Evolutionary conservation across 176 grass and related monocot genomes (phyloP).

Genomic region (Carex scoparia): DNA sequence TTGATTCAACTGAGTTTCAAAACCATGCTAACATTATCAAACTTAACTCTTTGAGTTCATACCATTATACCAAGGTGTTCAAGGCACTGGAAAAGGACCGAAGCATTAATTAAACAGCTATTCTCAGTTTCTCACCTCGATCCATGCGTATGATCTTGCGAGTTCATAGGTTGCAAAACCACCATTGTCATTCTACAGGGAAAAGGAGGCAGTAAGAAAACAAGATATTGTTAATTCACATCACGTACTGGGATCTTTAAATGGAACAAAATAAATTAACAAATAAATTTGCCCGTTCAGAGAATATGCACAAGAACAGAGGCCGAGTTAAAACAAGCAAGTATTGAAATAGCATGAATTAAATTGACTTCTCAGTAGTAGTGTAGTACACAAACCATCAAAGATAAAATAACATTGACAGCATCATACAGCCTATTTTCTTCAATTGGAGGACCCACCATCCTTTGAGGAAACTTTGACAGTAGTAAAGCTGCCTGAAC

Average conservation of each 20-base stretch:
- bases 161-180: conserved; percentile 89
- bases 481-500: conserved; percentile 60
- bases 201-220: conserved; percentile 22
- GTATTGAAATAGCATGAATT: neutral
- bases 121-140: conserved; percentile 77
- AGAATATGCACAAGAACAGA: neutral
- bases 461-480: conserved; percentile 78
- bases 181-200: conserved; percentile 71
- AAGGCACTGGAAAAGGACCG: too few relatives aligned
- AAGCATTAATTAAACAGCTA: neutral
- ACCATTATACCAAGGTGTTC: too few relatives aligned
- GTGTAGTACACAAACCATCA: conserved; percentile 53
- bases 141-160: conserved; percentile 80
- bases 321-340: neutral
- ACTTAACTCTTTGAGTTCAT: too few relatives aligned
- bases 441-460: conserved; percentile 62
- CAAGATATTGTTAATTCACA: neutral
- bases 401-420: conserved; percentile 80
- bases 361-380: neutral
- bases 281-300: neutral
- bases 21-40: neutral
- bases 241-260: neutral
- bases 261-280: neutral
- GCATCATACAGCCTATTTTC: conserved; percentile 69
- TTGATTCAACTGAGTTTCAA: neutral